A percentile compares a stretch with the other conserved stretches of the same genome.
These are phyloP conservation scores for Kwoniella sp. DNA, from an alignment of 768 basidiomycete species.

Conservation along the genomic window DNA sequence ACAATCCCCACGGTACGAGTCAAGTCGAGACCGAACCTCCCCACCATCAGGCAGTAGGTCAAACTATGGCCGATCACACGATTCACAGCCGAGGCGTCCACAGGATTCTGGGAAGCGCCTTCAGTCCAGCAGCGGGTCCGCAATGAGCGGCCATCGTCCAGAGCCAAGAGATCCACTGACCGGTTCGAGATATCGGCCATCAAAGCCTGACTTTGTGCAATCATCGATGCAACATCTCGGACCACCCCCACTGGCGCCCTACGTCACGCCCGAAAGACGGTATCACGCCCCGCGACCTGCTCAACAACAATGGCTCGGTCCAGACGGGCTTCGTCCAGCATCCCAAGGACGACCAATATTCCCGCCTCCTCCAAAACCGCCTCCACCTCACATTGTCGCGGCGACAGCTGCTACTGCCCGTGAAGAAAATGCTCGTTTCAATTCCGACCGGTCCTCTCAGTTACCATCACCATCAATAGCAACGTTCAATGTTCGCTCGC, in stretches of 20 bases:
- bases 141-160: not conserved
- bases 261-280: constrained; percentile 11
- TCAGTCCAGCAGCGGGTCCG: not conserved
- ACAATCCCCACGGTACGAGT: not conserved
- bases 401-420: not conserved
- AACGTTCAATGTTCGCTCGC: not conserved
- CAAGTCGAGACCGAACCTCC: not conserved
- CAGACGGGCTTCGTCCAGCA: constrained; percentile 1
- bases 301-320: constrained; percentile 7
- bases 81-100: not conserved
- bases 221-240: constrained; percentile 3
- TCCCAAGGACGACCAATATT: constrained; percentile 2
- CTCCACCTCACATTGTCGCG: constrained; percentile 16
- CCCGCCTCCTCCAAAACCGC: constrained; percentile 8
- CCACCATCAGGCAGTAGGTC: not conserved
- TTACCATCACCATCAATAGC: not conserved
- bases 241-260: constrained; percentile 15
- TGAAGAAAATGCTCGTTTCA: not conserved
- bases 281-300: constrained; percentile 5
- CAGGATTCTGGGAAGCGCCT: not conserved
- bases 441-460: not conserved
- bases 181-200: constrained; percentile 7
- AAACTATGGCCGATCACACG: not conserved
- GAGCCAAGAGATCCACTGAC: not conserved
- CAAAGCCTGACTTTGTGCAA: constrained; percentile 4